Evolutionary conservation across 768 basidiomycete genomes (phyloP), one percentile per base, ranked within the genome.

Genomic region (Butyriboletus loyo): DNA sequence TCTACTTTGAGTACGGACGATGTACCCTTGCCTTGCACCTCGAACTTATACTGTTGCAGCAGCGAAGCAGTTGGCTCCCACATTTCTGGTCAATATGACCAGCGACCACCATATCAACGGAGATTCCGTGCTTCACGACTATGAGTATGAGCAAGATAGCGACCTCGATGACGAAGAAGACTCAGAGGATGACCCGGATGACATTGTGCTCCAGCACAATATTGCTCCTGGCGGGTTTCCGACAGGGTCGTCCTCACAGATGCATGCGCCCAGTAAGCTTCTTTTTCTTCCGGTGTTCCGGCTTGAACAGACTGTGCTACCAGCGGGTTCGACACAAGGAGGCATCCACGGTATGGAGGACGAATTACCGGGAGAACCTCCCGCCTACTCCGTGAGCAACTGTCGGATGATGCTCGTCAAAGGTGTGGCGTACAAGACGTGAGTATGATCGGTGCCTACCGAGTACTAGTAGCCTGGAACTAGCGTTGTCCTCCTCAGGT

Each of bases 381-480:
- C 54, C 22, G 43, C 68, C 10, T 59, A 68, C 48, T 63, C 61
- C 7, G 52, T 56, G 34, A 63, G 52, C 19, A 58, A 6, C 19
- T 57, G 56, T 37, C 63, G 47, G 24, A 70, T 57, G 50, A 39
- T 68, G 24, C 68, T 70, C 7, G 64, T 70, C 5, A 69, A 61
- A 32, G 66, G 55, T 14, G 52, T 65, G 39, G 66, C 66, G 24
- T 56, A 66, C 39, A 68, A 22, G 47, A 67, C 66, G 66, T 70
- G 53, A 53, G 57, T 58, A 19, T 46, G n/a, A 42, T 27, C 15
- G 2, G 25, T 11, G 10, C 11, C 32, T 14, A 9, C 32, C 45
- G 38, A 46, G 34, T 10, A 10, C 42, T 5, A 9, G 27, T 3
- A 9, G 21, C 13, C 13, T 8, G 7, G 14, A 34, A 25, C 42